These are phyloP conservation scores for Rhodotorula taiwanensis DNA, from an alignment of 768 basidiomycete species.

Conservation along the genomic window DNA sequence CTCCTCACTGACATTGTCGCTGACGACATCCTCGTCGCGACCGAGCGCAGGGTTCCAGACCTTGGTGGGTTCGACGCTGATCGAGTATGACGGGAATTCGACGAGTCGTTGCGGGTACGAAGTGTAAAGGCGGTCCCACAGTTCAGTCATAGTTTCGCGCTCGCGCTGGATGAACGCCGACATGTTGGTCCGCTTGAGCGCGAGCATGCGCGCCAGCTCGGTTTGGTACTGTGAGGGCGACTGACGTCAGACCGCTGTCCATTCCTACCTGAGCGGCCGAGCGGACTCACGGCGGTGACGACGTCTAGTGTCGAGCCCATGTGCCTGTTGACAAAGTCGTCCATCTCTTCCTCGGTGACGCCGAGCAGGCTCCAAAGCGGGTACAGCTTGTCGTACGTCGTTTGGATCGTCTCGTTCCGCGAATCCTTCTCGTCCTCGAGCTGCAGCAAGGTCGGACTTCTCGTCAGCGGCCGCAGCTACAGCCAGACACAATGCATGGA, in stretches of 20 bases:
- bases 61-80: slow-evolving; percentile 47
- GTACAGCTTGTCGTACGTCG: slow-evolving; percentile 88
- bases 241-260: neutral
- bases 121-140: slow-evolving; percentile 83
- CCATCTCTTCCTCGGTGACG: slow-evolving; percentile 69
- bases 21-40: slow-evolving; percentile 18
- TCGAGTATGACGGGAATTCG: slow-evolving; percentile 66
- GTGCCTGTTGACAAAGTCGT: slow-evolving; percentile 74
- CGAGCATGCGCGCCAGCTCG: slow-evolving; percentile 83
- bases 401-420: slow-evolving; percentile 78
- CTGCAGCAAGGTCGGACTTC: slow-evolving; percentile 17
- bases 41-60: slow-evolving; percentile 11
- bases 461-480: neutral
- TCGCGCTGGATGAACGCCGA: slow-evolving; percentile 73
- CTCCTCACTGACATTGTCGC: slow-evolving; percentile 37
- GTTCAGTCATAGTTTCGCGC: slow-evolving; percentile 64
- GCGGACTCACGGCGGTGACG: slow-evolving; percentile 54
- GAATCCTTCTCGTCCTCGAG: slow-evolving; percentile 67
- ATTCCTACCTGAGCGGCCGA: neutral
- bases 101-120: slow-evolving; percentile 60
- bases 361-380: slow-evolving; percentile 82
- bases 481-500: slow-evolving; percentile 5
- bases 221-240: slow-evolving; percentile 58
- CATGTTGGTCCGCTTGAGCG: slow-evolving; percentile 81
- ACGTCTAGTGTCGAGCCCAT: slow-evolving; percentile 72